Percentiles rank a stretch among this genome's conserved stretches.
These are phyloP conservation scores for Angomonas ambiguus DNA, from an alignment of 208 protist genomes.

Conservation along the genomic window DNA sequence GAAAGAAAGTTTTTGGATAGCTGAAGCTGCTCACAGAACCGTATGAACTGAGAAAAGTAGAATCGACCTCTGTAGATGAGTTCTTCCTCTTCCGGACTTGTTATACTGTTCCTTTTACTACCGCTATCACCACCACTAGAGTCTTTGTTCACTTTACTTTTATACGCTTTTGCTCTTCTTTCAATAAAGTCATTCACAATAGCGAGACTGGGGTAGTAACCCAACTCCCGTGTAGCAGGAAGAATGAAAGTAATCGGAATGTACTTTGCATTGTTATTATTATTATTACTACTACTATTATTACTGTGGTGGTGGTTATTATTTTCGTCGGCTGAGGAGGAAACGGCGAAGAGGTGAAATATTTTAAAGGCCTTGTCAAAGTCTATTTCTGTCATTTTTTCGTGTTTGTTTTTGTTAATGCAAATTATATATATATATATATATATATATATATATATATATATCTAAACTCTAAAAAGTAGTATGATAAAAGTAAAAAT, in stretches of 20 bases:
- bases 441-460: conserved; percentile 5
- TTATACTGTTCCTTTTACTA: not conserved
- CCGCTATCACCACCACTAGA: too few species aligned
- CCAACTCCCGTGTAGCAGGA: not conserved
- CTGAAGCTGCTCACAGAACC: not conserved
- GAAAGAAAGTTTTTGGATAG: not conserved
- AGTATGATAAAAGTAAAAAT: conserved; percentile 7
- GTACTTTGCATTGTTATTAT: not conserved
- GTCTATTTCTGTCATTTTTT: conserved; percentile 1
- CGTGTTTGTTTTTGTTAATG: too few species aligned
- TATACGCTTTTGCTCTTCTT: not conserved
- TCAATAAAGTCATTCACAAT: not conserved
- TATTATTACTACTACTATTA: too few species aligned
- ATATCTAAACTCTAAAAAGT: not conserved
- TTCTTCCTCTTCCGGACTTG: not conserved
- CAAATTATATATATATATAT: not conserved
- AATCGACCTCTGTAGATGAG: not conserved
- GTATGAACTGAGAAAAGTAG: not conserved
- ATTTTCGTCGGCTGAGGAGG: too few species aligned
- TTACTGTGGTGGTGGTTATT: too few species aligned
- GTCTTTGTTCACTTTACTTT: too few species aligned
- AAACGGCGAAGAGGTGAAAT: not conserved
- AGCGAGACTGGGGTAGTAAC: not conserved
- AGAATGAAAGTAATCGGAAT: conserved; percentile 2
- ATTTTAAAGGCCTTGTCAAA: not conserved